A percentile compares a stretch with the other conserved stretches of the same genome.
phyloP scores from a whole-genome alignment of 2,329 filamentous ascomycete species.

The Gnomoniopsis smithogilvyi region DNA sequence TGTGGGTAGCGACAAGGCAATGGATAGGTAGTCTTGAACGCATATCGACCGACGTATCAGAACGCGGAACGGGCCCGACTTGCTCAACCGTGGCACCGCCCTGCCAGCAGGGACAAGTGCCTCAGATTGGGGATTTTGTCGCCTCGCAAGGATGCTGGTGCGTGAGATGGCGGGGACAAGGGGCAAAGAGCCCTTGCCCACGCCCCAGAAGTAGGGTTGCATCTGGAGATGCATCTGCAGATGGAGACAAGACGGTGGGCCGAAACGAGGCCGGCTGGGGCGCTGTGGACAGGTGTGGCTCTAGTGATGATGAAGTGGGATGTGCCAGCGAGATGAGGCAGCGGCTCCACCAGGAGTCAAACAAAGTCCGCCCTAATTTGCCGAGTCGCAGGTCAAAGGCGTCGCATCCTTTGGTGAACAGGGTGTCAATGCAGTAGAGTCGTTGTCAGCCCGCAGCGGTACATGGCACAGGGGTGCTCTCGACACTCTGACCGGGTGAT shows the following conservation, averaged over 20 bases:
- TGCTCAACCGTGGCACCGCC: conserved; percentile 15
- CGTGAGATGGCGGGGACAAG: conserved; percentile 16
- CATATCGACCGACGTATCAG: conserved; percentile 18
- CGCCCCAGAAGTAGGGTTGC: conserved; percentile 17
- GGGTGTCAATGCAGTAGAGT: conserved; percentile 14
- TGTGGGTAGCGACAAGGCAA: conserved; percentile 7
- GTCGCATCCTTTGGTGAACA: conserved; percentile 2
- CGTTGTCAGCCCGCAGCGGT: conserved; percentile 3
- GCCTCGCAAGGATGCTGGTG: conserved; percentile 11
- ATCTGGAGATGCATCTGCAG: conserved; percentile 20
- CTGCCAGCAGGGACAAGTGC: conserved; percentile 13
- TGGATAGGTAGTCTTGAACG: conserved; percentile 1
- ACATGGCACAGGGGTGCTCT: not conserved
- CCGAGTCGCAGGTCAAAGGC: not conserved
- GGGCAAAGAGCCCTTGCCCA: conserved; percentile 17
- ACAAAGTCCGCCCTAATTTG: conserved; percentile 4
- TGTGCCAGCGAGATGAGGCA: conserved; percentile 1
- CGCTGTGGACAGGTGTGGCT: conserved; percentile 2
- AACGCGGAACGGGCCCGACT: conserved; percentile 16
- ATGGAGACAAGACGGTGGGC: conserved; percentile 17
- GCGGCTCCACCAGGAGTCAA: conserved; percentile 3
- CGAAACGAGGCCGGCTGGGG: conserved; percentile 7
- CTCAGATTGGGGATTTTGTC: conserved; percentile 8
- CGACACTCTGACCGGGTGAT: conserved; percentile 6
- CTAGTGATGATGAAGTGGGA: conserved; percentile 1